Conservation (phyloP, 768 basidiomycete species). For the Filobasidium floriforme region DNA sequence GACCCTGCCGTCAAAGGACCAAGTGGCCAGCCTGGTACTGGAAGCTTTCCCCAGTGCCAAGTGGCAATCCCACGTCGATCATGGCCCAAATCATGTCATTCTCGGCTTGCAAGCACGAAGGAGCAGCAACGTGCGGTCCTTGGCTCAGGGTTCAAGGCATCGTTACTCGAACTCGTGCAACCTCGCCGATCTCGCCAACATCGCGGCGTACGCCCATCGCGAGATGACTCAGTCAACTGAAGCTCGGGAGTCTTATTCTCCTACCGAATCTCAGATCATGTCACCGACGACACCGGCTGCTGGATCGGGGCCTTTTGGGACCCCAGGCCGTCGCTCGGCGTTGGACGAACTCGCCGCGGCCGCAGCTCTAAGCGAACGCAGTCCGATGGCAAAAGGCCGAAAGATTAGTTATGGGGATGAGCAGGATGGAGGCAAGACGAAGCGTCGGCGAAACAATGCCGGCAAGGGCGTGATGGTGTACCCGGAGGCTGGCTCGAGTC, state of each 20-base stretch:
- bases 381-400: constrained; percentile 20
- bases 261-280: constrained; percentile 6
- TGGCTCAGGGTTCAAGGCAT: constrained; percentile 11
- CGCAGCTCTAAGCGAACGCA: constrained; percentile 19
- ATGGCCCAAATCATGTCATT: constrained; percentile 19
- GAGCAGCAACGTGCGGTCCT: background rate
- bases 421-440: constrained; percentile 9
- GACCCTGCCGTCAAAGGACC: constrained; percentile 23
- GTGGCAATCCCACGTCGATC: constrained; percentile 18
- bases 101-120: constrained; percentile 16
- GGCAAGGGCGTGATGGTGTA: constrained; percentile 6
- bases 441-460: background rate
- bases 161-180: constrained; percentile 25
- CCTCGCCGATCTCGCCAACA: constrained; percentile 21
- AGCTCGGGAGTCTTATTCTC: constrained; percentile 12
- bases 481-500: constrained; percentile 7
- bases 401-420: constrained; percentile 1
- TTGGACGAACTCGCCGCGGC: constrained; percentile 23
- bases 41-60: constrained; percentile 23
- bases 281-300: background rate
- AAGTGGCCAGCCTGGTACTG: constrained; percentile 19
- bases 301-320: constrained; percentile 11
- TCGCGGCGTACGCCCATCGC: constrained; percentile 13
- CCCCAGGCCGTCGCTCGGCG: constrained; percentile 18
- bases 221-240: constrained; percentile 16